phyloP scores from a whole-genome alignment of 768 basidiomycete genomes.

The Amanita rimosa region DNA sequence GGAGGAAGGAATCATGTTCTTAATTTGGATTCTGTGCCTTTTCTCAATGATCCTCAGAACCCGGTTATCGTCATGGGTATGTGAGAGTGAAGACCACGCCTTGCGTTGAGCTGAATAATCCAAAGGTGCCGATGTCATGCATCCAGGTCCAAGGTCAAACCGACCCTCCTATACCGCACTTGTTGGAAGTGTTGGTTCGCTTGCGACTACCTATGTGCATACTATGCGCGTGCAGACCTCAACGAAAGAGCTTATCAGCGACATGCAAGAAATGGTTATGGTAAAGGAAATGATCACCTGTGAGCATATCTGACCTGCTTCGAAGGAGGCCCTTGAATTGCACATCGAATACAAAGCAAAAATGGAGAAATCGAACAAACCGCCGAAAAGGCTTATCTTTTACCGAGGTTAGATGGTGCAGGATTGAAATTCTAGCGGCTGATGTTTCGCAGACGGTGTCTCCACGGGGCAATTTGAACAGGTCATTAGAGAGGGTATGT shows the following conservation, averaged over 20 bases:
- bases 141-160: slow-evolving; percentile 63
- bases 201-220: slow-evolving; percentile 51
- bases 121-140: slow-evolving; percentile 70
- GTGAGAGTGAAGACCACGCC: slow-evolving; percentile 5
- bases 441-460: slow-evolving; percentile 29
- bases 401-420: slow-evolving; percentile 41
- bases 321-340: slow-evolving; percentile 38
- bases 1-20: slow-evolving; percentile 75
- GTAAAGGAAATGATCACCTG: slow-evolving; percentile 17
- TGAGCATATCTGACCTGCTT: neutral
- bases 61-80: slow-evolving; percentile 73
- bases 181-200: slow-evolving; percentile 63
- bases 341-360: slow-evolving; percentile 40
- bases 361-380: slow-evolving; percentile 30
- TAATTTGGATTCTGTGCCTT: slow-evolving; percentile 41
- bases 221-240: slow-evolving; percentile 47
- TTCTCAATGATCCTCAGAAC: slow-evolving; percentile 50
- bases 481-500: slow-evolving; percentile 43
- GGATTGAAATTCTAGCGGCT: slow-evolving; percentile 12
- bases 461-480: slow-evolving; percentile 37
- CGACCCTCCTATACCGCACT: slow-evolving; percentile 69
- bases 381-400: slow-evolving; percentile 56
- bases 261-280: slow-evolving; percentile 50
- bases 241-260: slow-evolving; percentile 59
- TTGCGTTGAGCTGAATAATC: neutral